phyloP scores from a whole-genome alignment of 345 rosid species.

The Passiflora organensis region DNA sequence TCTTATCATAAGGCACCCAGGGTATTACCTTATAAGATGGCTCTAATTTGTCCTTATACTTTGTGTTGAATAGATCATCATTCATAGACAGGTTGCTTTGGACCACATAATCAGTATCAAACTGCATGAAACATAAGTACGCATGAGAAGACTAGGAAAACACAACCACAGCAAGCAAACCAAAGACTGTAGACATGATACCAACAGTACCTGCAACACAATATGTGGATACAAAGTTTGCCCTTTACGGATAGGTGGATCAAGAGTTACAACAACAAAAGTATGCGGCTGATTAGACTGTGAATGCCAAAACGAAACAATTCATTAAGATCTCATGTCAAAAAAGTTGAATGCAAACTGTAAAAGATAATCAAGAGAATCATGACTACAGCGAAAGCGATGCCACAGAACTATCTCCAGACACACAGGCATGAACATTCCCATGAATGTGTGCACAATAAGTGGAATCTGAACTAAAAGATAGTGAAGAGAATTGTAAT shows the following conservation, averaged over 20 bases:
- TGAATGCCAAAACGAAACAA: constrained; percentile 17
- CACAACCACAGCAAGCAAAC: neutral
- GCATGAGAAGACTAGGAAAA: constrained; percentile 6
- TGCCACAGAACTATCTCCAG: neutral
- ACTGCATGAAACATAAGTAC: constrained; percentile 38
- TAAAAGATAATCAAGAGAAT: no score
- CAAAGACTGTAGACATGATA: neutral
- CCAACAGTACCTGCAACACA: constrained; percentile 70
- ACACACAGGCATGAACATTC: no score
- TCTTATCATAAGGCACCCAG: neutral
- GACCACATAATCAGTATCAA: constrained; percentile 72
- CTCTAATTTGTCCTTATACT: constrained; percentile 88
- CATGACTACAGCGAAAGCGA: neutral
- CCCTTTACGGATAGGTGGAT: constrained; percentile 97
- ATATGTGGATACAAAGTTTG: constrained; percentile 93
- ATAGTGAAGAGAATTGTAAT: no score
- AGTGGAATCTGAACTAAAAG: no score
- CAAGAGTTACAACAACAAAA: constrained; percentile 84
- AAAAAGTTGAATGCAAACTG: neutral
- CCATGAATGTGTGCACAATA: no score
- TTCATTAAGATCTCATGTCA: neutral
- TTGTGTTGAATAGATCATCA: constrained; percentile 71
- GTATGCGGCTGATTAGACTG: constrained; percentile 98
- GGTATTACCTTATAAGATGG: constrained; percentile 73
- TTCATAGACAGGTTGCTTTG: constrained; percentile 54